Evolutionary conservation across 352 stramenopile species (phyloP).

Genomic region (Globisporangium parvum): DNA sequence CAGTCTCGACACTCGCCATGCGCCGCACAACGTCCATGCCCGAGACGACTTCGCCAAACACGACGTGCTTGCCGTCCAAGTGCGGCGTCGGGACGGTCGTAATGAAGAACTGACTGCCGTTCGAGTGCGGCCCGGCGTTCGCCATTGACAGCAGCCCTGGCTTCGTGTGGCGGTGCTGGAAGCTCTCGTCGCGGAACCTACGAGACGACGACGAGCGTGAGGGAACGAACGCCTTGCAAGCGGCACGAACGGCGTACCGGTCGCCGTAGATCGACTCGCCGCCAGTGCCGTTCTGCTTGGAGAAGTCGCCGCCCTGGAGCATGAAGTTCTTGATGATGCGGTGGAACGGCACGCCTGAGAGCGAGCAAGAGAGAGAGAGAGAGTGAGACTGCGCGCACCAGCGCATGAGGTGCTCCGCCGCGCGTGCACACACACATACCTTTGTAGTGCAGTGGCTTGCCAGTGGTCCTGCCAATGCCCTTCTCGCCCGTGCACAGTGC

Average conservation of each 20-base stretch:
- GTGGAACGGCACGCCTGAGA: constrained; percentile 62
- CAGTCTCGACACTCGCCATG: constrained; percentile 90
- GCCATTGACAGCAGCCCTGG: constrained; percentile 94
- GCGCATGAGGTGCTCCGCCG: neutral
- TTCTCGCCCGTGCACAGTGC: constrained; percentile 64
- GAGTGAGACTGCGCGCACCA: neutral
- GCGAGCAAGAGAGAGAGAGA: constrained; percentile 2
- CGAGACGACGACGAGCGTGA: constrained; percentile 5
- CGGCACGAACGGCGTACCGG: constrained; percentile 11
- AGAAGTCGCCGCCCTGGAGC: constrained; percentile 77
- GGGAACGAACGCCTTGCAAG: neutral
- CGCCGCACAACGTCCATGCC: constrained; percentile 70
- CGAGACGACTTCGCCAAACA: constrained; percentile 95
- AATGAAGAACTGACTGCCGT: constrained; percentile 85
- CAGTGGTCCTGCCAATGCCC: constrained; percentile 52
- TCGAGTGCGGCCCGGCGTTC: constrained; percentile 82
- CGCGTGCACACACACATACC: constrained; percentile 8
- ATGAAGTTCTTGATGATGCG: constrained; percentile 87
- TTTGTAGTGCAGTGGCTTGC: constrained; percentile 58
- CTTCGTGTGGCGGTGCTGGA: constrained; percentile 89
- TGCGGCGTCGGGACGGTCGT: constrained; percentile 88
- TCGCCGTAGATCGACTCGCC: constrained; percentile 83
- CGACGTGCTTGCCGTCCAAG: constrained; percentile 98
- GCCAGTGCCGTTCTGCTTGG: constrained; percentile 72
- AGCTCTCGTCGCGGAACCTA: constrained; percentile 94